These are phyloP conservation scores for Gonapodya prolifera DNA, from an alignment of 192 early-diverging fungal species.

Conservation along the genomic window DNA sequence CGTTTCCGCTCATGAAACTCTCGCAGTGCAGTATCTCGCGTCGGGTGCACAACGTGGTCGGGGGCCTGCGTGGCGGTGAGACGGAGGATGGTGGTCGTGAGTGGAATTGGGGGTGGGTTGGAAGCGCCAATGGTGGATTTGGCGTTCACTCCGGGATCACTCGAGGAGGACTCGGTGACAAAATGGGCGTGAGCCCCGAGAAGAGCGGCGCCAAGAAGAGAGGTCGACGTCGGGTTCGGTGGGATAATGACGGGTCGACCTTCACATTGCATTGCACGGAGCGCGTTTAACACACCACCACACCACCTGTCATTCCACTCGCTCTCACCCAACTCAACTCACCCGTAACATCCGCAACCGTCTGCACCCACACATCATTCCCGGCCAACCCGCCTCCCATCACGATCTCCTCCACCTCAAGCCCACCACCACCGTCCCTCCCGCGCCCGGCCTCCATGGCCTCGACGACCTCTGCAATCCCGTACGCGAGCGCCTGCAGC, in stretches of 20 bases:
- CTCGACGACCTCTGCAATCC: constrained; percentile 50
- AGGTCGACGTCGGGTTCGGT: constrained; percentile 36
- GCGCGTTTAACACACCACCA: too few relatives aligned
- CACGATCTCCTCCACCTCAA: constrained; percentile 39
- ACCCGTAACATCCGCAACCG: constrained; percentile 38
- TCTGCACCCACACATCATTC: constrained; percentile 46
- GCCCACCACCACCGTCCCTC: constrained; percentile 16
- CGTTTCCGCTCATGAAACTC: constrained; percentile 38
- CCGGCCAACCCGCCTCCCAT: constrained; percentile 54
- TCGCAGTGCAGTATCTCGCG: constrained; percentile 11
- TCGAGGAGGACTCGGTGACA: constrained; percentile 6
- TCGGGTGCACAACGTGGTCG: constrained; percentile 32
- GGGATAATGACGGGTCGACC: constrained; percentile 39
- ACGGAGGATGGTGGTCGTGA: background rate
- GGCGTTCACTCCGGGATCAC: constrained; percentile 6
- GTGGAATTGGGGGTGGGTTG: background rate
- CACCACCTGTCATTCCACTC: too few relatives aligned
- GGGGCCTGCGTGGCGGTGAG: constrained; percentile 18
- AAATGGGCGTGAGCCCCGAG: constrained; percentile 43
- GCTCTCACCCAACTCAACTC: too few relatives aligned
- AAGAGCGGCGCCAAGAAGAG: constrained; percentile 55
- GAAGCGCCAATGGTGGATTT: too few relatives aligned
- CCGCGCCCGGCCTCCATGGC: constrained; percentile 14
- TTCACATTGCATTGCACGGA: too few relatives aligned
- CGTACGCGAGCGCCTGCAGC: constrained; percentile 44